phyloP scores from a whole-genome alignment of 495 filamentous ascomycete species.

The Podospora pseudopauciseta region DNA sequence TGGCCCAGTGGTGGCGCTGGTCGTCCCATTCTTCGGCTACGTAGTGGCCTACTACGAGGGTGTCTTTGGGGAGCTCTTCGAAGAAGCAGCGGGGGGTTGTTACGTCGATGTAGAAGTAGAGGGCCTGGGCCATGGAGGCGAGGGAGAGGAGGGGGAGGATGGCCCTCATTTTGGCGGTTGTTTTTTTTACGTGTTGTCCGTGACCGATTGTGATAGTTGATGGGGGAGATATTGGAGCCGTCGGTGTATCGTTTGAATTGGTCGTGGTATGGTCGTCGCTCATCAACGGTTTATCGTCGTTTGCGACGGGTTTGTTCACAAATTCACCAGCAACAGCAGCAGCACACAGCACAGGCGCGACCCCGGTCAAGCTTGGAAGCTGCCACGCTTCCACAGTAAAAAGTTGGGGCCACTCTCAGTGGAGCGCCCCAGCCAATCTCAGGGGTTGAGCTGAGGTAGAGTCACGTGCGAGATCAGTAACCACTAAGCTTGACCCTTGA shows the following conservation, averaged over 20 bases:
- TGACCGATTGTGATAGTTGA: neutral
- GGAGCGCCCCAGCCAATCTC: neutral
- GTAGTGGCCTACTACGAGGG: conserved; percentile 90
- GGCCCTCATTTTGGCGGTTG: conserved; percentile 41
- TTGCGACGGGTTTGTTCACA: neutral
- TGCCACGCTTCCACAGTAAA: conserved; percentile 46
- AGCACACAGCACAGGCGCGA: conserved; percentile 5
- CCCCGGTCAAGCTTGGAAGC: conserved; percentile 32
- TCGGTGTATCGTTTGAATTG: conserved; percentile 7
- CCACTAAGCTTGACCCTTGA: neutral
- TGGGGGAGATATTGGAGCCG: neutral
- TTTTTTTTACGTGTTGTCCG: neutral
- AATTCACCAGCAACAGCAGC: neutral
- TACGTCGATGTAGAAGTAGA: conserved; percentile 96
- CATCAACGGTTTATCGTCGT: conserved; percentile 1
- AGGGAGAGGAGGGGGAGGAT: conserved; percentile 50
- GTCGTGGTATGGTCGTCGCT: conserved; percentile 1
- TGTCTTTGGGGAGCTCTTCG: conserved; percentile 96
- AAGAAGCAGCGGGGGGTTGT: conserved; percentile 85
- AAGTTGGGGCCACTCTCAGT: conserved; percentile 24
- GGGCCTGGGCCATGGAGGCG: conserved; percentile 59
- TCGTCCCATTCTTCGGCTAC: conserved; percentile 75
- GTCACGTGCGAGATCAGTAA: conserved; percentile 28
- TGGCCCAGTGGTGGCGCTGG: conserved; percentile 57
- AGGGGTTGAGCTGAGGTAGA: conserved; percentile 20